Conservation (phyloP, 1,284 basidiomycete species). For the Cutaneotrichosporon cavernicola region DNA sequence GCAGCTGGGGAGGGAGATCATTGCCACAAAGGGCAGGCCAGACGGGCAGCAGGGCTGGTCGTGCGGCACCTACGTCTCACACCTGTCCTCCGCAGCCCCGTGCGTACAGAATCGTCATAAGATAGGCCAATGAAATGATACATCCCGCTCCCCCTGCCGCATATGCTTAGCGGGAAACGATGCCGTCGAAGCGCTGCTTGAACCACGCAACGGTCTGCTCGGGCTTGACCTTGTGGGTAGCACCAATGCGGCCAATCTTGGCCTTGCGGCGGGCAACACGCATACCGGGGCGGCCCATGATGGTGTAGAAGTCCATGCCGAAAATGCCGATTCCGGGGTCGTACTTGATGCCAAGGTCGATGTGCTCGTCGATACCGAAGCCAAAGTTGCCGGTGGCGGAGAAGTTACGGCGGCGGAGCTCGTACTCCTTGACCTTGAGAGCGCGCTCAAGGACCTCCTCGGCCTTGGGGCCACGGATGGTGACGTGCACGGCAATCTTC, state of each 20-base stretch:
- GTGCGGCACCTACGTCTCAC: slow-evolving; percentile 11
- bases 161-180: slow-evolving; percentile 61
- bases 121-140: slow-evolving; percentile 19
- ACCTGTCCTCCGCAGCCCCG: slow-evolving; percentile 11
- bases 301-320: slow-evolving; percentile 97
- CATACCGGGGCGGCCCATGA: slow-evolving; percentile 94
- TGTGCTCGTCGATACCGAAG: slow-evolving; percentile 98
- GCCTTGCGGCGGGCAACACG: slow-evolving; percentile 91
- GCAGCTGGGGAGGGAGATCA: slow-evolving; percentile 10
- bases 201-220: slow-evolving; percentile 96
- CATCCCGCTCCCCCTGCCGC: slow-evolving; percentile 26
- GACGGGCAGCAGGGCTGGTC: slow-evolving; percentile 5
- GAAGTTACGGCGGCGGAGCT: slow-evolving; percentile 89
- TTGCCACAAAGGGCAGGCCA: slow-evolving; percentile 10
- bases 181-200: slow-evolving; percentile 98
- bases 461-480: slow-evolving; percentile 98
- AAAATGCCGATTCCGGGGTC: slow-evolving; percentile 97
- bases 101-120: slow-evolving; percentile 3
- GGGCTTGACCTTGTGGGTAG: slow-evolving; percentile 82
- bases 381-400: slow-evolving; percentile 96
- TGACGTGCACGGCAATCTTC: slow-evolving; percentile 99
- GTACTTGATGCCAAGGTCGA: slow-evolving; percentile 97
- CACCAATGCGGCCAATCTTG: slow-evolving; percentile 82
- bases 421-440: slow-evolving; percentile 99
- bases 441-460: slow-evolving; percentile 99